These are phyloP conservation scores for Eremomyces bilateralis DNA, from an alignment of 495 filamentous ascomycete genomes.

Conservation along the genomic window DNA sequence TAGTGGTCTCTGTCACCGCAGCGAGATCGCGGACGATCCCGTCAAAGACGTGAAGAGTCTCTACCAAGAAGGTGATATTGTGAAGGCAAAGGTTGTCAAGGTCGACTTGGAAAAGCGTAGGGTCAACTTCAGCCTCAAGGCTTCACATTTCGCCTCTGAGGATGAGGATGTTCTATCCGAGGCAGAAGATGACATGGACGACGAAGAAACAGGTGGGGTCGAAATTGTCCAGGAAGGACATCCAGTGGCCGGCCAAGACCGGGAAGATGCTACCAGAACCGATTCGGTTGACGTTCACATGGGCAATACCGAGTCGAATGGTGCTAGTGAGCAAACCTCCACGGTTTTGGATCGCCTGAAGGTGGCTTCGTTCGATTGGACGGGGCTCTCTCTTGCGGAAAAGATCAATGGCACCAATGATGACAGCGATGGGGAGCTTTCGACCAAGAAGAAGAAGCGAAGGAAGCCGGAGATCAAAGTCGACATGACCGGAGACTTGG, in stretches of 20 bases:
- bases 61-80: conserved; percentile 69
- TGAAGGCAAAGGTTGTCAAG: conserved; percentile 73
- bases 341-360: conserved; percentile 36
- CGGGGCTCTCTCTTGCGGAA: conserved; percentile 32
- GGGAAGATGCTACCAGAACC: conserved; percentile 23
- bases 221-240: conserved; percentile 9
- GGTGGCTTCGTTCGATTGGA: conserved; percentile 74
- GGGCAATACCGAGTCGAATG: too few relatives aligned
- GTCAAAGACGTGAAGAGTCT: conserved; percentile 62
- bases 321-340: conserved; percentile 9
- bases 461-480: conserved; percentile 61
- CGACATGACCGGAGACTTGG: conserved; percentile 73
- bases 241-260: conserved; percentile 17
- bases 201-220: conserved; percentile 19
- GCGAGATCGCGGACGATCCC: conserved; percentile 63
- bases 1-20: conserved; percentile 79
- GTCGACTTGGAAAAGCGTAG: conserved; percentile 49
- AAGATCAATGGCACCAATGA: conserved; percentile 26
- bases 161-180: conserved; percentile 9
- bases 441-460: conserved; percentile 57
- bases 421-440: conserved; percentile 26
- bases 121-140: conserved; percentile 78
- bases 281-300: conserved; percentile 29
- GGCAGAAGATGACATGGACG: conserved; percentile 5
- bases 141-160: conserved; percentile 59